Conservation (phyloP, 495 filamentous ascomycete species). For the Daldinia grandis region DNA sequence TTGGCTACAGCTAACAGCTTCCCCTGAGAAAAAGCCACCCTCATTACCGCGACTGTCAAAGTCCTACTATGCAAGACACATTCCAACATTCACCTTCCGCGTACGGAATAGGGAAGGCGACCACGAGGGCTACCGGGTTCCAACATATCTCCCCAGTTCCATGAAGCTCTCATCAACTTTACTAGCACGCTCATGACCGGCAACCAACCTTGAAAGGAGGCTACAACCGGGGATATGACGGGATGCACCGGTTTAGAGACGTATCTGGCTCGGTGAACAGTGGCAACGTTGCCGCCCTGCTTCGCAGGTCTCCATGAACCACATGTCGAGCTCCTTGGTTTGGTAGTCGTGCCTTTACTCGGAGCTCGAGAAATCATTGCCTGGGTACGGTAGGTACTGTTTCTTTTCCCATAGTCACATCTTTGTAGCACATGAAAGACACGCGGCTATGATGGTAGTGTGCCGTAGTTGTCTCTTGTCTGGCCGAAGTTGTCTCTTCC, state of each 20-base stretch:
- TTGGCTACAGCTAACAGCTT: conserved; percentile 37
- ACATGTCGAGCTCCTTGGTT: conserved; percentile 16
- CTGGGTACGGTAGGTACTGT: background rate
- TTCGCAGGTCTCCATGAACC: conserved; percentile 17
- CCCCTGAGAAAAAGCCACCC: conserved; percentile 41
- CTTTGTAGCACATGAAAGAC: conserved; percentile 41
- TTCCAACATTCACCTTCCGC: conserved; percentile 44
- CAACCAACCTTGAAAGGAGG: conserved; percentile 16
- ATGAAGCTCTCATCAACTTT: conserved; percentile 36
- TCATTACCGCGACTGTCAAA: conserved; percentile 38
- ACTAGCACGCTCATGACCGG: conserved; percentile 19
- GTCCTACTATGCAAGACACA: conserved; percentile 40
- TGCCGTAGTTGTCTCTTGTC: conserved; percentile 12
- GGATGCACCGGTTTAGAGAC: conserved; percentile 17
- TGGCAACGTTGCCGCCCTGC: conserved; percentile 47
- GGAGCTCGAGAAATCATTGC: conserved; percentile 12
- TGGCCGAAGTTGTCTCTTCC: conserved; percentile 7
- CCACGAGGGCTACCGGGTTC: conserved; percentile 35
- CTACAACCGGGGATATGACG: conserved; percentile 19
- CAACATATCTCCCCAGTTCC: conserved; percentile 16
- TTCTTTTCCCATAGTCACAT: conserved; percentile 26
- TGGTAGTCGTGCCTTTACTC: conserved; percentile 16
- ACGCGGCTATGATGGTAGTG: conserved; percentile 8
- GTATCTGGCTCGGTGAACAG: conserved; percentile 19
- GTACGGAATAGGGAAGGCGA: conserved; percentile 39